Evolutionary conservation across 2,329 filamentous ascomycete species (phyloP).

Genomic region (Atkinsonella texensis): DNA sequence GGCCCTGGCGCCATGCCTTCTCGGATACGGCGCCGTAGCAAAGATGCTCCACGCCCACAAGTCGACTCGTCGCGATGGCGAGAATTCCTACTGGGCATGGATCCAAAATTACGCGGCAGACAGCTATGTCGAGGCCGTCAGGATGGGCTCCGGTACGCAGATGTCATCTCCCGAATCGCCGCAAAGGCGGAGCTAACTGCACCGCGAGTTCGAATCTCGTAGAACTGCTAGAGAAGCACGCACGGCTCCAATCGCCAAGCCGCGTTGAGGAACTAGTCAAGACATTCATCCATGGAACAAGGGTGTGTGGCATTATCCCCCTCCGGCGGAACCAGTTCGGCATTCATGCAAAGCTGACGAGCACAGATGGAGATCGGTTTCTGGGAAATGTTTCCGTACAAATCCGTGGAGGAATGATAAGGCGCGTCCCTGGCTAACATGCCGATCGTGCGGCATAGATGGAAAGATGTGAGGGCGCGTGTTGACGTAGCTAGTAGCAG

Average conservation of each 20-base stretch:
- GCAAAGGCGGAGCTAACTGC: neutral
- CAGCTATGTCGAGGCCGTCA: conserved; percentile 64
- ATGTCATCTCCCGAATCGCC: neutral
- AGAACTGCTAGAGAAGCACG: conserved; percentile 67
- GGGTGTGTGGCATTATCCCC: conserved; percentile 35
- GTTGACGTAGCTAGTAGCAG: neutral
- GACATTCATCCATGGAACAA: conserved; percentile 81
- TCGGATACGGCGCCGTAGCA: conserved; percentile 80
- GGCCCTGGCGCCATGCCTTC: conserved; percentile 71
- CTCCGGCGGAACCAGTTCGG: neutral
- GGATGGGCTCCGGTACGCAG: conserved; percentile 51
- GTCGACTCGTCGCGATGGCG: conserved; percentile 42
- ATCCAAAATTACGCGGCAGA: conserved; percentile 78
- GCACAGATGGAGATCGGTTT: conserved; percentile 41
- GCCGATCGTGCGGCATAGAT: neutral
- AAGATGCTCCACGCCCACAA: conserved; percentile 53
- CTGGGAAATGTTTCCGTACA: conserved; percentile 40
- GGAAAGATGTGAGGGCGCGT: neutral
- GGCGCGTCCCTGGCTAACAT: neutral
- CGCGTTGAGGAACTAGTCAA: conserved; percentile 71
- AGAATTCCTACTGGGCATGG: conserved; percentile 79
- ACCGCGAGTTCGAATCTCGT: neutral
- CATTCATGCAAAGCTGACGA: neutral
- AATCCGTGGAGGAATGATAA: neutral
- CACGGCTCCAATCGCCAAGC: conserved; percentile 57